These are phyloP conservation scores for Cercis canadensis DNA, from an alignment of 306 rosid genomes.

Conservation along the genomic window DNA sequence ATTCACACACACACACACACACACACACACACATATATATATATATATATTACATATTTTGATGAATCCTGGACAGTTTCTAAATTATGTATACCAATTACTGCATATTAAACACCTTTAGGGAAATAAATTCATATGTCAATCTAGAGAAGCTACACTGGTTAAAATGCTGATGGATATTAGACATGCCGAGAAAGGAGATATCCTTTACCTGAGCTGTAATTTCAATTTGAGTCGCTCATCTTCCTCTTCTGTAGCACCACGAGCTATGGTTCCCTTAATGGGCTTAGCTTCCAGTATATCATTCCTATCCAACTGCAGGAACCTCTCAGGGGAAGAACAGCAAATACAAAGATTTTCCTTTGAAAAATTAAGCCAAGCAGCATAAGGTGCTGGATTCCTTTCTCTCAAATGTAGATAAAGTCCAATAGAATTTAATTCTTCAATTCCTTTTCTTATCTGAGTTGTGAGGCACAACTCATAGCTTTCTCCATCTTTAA, in stretches of 20 bases:
- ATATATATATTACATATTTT: conserved; percentile 12
- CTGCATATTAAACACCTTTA: conserved; percentile 2
- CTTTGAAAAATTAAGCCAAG: conserved; percentile 90
- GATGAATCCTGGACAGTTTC: conserved; percentile 17
- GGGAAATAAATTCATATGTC: conserved; percentile 18
- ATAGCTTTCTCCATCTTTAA: conserved; percentile 94
- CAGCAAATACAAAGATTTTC: conserved; percentile 80
- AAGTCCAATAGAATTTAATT: conserved; percentile 66
- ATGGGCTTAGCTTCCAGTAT: conserved; percentile 96
- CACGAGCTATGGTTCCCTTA: conserved; percentile 94
- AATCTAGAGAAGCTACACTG: conserved; percentile 1
- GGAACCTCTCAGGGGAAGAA: conserved; percentile 97
- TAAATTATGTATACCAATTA: conserved; percentile 14
- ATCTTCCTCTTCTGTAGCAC: conserved; percentile 77
- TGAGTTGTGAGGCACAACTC: conserved; percentile 97
- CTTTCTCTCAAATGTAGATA: conserved; percentile 86
- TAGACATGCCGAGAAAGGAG: conserved; percentile 27
- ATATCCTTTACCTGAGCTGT: conserved; percentile 71
- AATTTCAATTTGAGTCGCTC: conserved; percentile 67
- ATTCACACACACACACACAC: too few species aligned
- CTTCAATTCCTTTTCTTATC: conserved; percentile 65
- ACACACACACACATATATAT: too few species aligned
- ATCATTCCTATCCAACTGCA: conserved; percentile 72
- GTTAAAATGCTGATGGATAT: conserved; percentile 18
- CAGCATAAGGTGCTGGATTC: conserved; percentile 98